A percentile compares a stretch with the other conserved stretches of the same genome.
These are phyloP conservation scores for Rhodofomes roseus DNA, from an alignment of 1,284 basidiomycete species.

Conservation along the genomic window DNA sequence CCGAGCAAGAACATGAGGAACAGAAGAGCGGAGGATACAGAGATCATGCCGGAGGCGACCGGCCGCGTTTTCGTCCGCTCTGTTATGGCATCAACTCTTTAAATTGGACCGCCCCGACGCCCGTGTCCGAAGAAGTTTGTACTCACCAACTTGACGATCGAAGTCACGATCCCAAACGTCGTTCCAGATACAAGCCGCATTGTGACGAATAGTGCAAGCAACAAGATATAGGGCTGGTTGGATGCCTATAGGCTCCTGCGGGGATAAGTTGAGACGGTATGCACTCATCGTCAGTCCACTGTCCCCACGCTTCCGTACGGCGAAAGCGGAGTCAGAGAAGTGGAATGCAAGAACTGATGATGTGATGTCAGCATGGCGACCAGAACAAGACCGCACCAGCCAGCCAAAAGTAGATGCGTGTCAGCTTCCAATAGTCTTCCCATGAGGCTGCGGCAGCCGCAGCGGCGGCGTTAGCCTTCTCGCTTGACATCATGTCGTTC, in stretches of 20 bases:
- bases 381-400: conserved; percentile 28
- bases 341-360: background rate
- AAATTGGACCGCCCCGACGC: background rate
- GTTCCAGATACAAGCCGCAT: conserved; percentile 30
- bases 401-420: conserved; percentile 27
- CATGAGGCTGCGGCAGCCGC: background rate
- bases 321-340: background rate
- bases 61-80: conserved; percentile 18
- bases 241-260: conserved; percentile 7
- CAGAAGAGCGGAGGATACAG: background rate
- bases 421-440: conserved; percentile 17
- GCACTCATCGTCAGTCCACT: conserved; percentile 25
- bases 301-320: conserved; percentile 17
- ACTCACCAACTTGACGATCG: conserved; percentile 33
- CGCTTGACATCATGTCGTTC: background rate
- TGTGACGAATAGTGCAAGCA: conserved; percentile 25
- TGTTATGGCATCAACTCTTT: conserved; percentile 1
- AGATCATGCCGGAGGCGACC: background rate
- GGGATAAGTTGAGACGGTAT: conserved; percentile 12
- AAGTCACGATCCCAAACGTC: conserved; percentile 38
- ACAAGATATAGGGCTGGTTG: conserved; percentile 16
- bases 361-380: conserved; percentile 27
- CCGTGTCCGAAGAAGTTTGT: background rate
- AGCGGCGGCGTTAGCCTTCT: background rate
- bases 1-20: conserved; percentile 9